These are phyloP conservation scores for Phyllosticta ampelicida DNA, from an alignment of 2,329 filamentous ascomycete genomes.

Conservation along the genomic window DNA sequence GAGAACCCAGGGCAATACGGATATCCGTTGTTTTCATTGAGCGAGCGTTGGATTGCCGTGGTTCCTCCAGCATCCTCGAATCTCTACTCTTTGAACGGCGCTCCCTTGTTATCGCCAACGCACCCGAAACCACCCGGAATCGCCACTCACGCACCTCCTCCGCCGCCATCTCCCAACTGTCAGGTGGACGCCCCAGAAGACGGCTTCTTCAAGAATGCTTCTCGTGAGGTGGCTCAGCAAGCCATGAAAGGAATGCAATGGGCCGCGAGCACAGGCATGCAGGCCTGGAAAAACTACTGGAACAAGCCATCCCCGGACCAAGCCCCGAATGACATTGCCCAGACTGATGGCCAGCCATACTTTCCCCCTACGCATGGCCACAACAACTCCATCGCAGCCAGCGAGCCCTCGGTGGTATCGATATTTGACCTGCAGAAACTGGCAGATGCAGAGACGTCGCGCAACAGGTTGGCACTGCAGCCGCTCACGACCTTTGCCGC, in stretches of 20 bases:
- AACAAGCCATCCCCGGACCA: slow-evolving; percentile 32
- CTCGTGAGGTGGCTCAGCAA: slow-evolving; percentile 70
- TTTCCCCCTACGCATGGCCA: slow-evolving; percentile 70
- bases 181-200: slow-evolving; percentile 64
- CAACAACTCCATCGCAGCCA: slow-evolving; percentile 40
- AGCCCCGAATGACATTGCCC: slow-evolving; percentile 14
- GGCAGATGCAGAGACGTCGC: slow-evolving; percentile 35
- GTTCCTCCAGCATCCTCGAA: slow-evolving; percentile 63
- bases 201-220: slow-evolving; percentile 63
- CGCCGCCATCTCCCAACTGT: slow-evolving; percentile 55
- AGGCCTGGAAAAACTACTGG: slow-evolving; percentile 75
- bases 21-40: slow-evolving; percentile 57
- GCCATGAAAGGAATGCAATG: slow-evolving; percentile 64
- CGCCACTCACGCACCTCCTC: slow-evolving; percentile 54
- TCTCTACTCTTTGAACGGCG: slow-evolving; percentile 57
- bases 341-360: slow-evolving; percentile 27
- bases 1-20: slow-evolving; percentile 33
- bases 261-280: slow-evolving; percentile 65
- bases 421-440: slow-evolving; percentile 60
- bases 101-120: slow-evolving; percentile 41
- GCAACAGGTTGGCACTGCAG: slow-evolving; percentile 41
- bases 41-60: slow-evolving; percentile 66
- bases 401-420: slow-evolving; percentile 63
- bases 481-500: slow-evolving; percentile 61
- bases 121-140: slow-evolving; percentile 46